phyloP scores from a whole-genome alignment of 108 stramenopile species.

The Cylindrotheca closterium region DNA sequence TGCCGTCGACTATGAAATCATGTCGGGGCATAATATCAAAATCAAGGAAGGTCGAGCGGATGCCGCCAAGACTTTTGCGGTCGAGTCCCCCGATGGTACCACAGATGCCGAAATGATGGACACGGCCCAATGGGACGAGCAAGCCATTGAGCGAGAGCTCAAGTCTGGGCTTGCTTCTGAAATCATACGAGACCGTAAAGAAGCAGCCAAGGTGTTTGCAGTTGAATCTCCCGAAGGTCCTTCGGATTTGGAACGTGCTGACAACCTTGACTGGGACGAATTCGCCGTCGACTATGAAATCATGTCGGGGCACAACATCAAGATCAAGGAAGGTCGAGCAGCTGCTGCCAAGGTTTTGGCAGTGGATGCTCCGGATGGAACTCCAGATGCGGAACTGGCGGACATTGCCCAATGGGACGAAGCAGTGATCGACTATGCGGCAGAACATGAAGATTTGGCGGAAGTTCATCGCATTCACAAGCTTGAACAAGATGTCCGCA shows the following conservation, averaged over 20 bases:
- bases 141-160: neutral
- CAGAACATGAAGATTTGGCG: neutral
- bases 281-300: too few relatives aligned
- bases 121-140: neutral
- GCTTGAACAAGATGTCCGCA: neutral
- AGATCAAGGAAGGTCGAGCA: neutral
- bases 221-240: conserved; percentile 1
- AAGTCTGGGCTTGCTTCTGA: neutral
- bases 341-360: neutral
- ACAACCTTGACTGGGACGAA: too few relatives aligned
- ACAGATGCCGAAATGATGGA: neutral
- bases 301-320: neutral
- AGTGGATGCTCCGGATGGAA: neutral
- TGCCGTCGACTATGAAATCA: neutral
- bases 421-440: neutral
- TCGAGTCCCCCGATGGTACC: neutral
- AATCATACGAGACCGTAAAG: neutral
- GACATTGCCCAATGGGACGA: neutral
- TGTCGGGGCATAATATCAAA: neutral
- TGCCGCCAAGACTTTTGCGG: neutral
- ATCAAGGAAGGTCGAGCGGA: neutral
- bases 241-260: neutral
- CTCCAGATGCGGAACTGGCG: neutral
- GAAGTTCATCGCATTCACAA: neutral
- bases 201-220: neutral